Conservation (phyloP, 2,329 filamentous ascomycete species). For the Fonsecaea nubica region DNA sequence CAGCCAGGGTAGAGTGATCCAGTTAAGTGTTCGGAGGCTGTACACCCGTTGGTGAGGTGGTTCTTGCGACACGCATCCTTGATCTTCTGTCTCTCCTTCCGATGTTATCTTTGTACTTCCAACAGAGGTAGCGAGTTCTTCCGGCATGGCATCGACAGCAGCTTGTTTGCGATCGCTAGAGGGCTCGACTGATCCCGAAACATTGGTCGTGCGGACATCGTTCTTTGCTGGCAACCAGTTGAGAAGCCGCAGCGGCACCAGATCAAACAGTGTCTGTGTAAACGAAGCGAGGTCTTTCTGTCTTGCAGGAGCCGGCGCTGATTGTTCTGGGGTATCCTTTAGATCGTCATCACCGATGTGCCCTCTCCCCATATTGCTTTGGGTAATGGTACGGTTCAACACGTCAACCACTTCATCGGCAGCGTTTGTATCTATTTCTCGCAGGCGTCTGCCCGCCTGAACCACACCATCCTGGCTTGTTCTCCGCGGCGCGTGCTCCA, state of each 20-base stretch:
- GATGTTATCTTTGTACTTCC: not conserved
- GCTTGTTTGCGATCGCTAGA: not conserved
- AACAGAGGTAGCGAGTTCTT: not conserved
- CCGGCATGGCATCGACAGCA: not conserved
- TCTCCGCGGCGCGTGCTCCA: constrained; percentile 19
- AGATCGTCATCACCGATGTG: not conserved
- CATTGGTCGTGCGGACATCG: constrained; percentile 40
- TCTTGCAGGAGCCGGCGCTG: constrained; percentile 10
- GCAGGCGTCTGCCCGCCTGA: constrained; percentile 23
- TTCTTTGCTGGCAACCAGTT: constrained; percentile 52
- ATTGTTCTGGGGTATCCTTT: not conserved
- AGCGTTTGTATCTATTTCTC: constrained; percentile 6
- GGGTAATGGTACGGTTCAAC: constrained; percentile 5
- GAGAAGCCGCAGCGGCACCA: constrained; percentile 53
- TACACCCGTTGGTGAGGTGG: constrained; percentile 8
- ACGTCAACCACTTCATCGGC: constrained; percentile 16
- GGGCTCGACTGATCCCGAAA: constrained; percentile 9
- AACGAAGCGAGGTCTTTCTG: constrained; percentile 65
- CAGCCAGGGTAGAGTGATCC: constrained; percentile 27
- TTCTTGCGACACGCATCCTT: not conserved
- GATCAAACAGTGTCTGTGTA: constrained; percentile 64
- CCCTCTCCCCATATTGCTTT: not conserved
- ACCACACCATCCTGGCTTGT: constrained; percentile 25
- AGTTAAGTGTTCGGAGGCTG: constrained; percentile 29
- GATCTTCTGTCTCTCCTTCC: not conserved